A percentile compares a stretch with the other conserved stretches of the same genome.
These are phyloP conservation scores for Penicillium sp. DNA, from an alignment of 2,329 filamentous ascomycete species.

Conservation along the genomic window DNA sequence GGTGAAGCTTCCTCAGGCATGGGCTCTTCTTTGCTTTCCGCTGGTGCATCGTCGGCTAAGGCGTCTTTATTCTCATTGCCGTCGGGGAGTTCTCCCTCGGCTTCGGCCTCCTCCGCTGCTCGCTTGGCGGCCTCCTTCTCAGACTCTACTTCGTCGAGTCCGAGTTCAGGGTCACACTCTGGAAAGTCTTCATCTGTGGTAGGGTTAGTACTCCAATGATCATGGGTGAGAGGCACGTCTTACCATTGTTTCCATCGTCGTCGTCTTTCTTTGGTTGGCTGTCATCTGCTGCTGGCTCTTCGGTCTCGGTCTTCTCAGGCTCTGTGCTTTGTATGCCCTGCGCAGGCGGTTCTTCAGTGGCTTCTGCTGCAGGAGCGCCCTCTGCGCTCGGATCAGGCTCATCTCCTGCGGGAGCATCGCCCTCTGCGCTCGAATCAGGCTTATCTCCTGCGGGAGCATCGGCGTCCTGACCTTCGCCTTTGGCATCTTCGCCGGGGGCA, in stretches of 20 bases:
- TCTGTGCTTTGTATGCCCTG: conserved; percentile 14
- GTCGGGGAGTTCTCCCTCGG: conserved; percentile 22
- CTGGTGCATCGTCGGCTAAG: conserved; percentile 9
- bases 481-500: conserved; percentile 19
- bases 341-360: conserved; percentile 14
- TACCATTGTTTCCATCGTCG: conserved; percentile 25
- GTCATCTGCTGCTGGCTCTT: conserved; percentile 12
- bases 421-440: conserved; percentile 16
- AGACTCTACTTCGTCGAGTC: conserved; percentile 29
- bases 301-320: conserved; percentile 12
- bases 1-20: conserved; percentile 3
- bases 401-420: conserved; percentile 18
- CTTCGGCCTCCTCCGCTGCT: conserved; percentile 31
- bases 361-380: conserved; percentile 6
- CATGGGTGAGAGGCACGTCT: neutral
- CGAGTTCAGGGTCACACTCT: conserved; percentile 30
- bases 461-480: conserved; percentile 21
- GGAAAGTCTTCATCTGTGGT: conserved; percentile 33
- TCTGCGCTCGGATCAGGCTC: conserved; percentile 17
- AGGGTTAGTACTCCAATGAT: conserved; percentile 1
- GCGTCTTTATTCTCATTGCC: conserved; percentile 6
- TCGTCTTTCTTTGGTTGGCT: conserved; percentile 8
- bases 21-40: conserved; percentile 8
- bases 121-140: conserved; percentile 33
- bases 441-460: conserved; percentile 20